These are phyloP conservation scores for Bassia scoparia DNA, from an alignment of 148 eudicot species.

Conservation along the genomic window DNA sequence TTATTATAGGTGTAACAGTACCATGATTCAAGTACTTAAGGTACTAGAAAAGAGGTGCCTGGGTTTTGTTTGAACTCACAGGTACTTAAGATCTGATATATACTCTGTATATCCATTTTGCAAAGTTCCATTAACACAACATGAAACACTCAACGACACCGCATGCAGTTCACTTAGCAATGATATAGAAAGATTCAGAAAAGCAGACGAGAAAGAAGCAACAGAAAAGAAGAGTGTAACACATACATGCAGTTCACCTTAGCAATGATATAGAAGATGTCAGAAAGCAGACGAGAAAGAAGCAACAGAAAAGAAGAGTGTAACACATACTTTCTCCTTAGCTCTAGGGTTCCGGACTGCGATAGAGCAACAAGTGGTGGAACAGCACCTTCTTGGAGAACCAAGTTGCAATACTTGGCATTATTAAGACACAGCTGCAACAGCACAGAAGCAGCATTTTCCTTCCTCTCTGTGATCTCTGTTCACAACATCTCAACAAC, in stretches of 20 bases:
- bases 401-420: conserved; percentile 61
- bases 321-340: conserved; percentile 73
- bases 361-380: conserved; percentile 94
- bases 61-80: background rate
- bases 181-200: background rate
- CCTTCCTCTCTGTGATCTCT: conserved; percentile 93
- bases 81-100: too few relatives aligned
- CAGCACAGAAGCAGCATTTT: conserved; percentile 81
- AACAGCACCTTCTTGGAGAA: conserved; percentile 99
- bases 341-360: conserved; percentile 88
- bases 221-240: background rate
- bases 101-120: too few relatives aligned
- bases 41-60: background rate
- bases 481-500: conserved; percentile 74
- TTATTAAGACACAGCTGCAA: conserved; percentile 78
- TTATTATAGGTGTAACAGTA: background rate
- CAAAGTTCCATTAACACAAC: background rate
- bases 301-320: background rate
- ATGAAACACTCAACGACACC: too few relatives aligned
- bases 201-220: background rate
- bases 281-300: background rate
- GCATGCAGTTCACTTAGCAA: background rate
- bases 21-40: background rate
- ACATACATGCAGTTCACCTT: background rate
- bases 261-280: background rate